A percentile compares a stretch with the other conserved stretches of the same genome.
These are phyloP conservation scores for Aspergillus taichungensis DNA, from an alignment of 495 filamentous ascomycete species.

Conservation along the genomic window DNA sequence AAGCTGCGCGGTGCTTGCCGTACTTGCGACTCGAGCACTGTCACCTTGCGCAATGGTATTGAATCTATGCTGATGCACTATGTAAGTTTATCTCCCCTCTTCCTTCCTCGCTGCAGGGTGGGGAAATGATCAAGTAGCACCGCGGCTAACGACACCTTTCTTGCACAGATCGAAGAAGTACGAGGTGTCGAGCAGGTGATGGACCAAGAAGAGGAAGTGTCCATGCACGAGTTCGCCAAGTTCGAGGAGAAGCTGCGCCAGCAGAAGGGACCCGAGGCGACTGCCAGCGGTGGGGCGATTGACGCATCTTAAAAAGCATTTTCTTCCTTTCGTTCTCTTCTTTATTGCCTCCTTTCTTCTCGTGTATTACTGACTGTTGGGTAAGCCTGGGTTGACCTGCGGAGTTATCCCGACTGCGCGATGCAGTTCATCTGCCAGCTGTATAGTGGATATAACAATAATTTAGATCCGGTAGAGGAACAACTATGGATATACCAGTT, in stretches of 20 bases:
- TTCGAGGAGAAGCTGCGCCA: slow-evolving; percentile 90
- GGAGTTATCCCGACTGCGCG: no score
- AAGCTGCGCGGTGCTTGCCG: slow-evolving; percentile 90
- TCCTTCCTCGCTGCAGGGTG: slow-evolving; percentile 13
- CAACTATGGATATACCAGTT: background rate
- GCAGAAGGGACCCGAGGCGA: slow-evolving; percentile 55
- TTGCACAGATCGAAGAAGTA: slow-evolving; percentile 83
- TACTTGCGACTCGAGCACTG: slow-evolving; percentile 92
- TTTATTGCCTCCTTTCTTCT: background rate
- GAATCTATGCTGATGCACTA: slow-evolving; percentile 95
- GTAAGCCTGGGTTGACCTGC: no score
- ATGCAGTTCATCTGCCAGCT: no score
- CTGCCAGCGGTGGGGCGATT: slow-evolving; percentile 55
- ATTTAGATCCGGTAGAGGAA: background rate
- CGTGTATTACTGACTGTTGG: background rate
- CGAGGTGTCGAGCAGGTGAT: slow-evolving; percentile 84
- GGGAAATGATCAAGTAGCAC: slow-evolving; percentile 32
- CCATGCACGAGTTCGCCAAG: slow-evolving; percentile 81
- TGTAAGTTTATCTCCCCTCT: slow-evolving; percentile 29
- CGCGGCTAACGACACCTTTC: slow-evolving; percentile 4
- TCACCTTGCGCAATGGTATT: slow-evolving; percentile 93
- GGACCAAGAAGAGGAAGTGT: slow-evolving; percentile 87
- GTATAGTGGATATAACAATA: no score
- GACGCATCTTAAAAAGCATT: slow-evolving; percentile 42
- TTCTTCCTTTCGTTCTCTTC: background rate